Evolutionary conservation across 306 rosid genomes (phyloP).

Genomic region (Nissolia schottii): DNA sequence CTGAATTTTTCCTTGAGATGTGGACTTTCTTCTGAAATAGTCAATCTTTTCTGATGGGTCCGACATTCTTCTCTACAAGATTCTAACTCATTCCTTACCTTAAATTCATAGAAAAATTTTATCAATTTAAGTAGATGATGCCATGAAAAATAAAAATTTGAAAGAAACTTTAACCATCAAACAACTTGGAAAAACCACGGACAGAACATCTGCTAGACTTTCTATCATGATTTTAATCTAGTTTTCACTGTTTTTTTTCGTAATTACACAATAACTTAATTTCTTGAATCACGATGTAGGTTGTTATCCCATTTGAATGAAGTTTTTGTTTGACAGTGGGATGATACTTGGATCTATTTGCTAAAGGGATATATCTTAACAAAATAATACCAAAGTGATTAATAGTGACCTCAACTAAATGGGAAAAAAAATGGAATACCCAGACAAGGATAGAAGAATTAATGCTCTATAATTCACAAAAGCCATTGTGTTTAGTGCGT

Average conservation of each 20-base stretch:
- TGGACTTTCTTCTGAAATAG: slow-evolving; percentile 31
- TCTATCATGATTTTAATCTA: background rate
- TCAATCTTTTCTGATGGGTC: slow-evolving; percentile 37
- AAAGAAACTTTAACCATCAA: background rate
- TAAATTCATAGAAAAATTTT: slow-evolving; percentile 12
- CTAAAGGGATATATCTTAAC: background rate
- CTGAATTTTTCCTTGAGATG: slow-evolving; percentile 43
- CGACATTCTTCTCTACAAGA: slow-evolving; percentile 55
- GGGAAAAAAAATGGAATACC: background rate
- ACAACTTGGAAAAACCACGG: background rate
- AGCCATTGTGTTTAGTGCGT: background rate
- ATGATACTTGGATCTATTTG: background rate
- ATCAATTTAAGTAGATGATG: slow-evolving; percentile 16
- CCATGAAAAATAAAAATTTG: background rate
- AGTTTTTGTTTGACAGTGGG: background rate
- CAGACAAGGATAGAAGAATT: background rate
- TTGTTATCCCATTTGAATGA: background rate
- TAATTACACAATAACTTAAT: background rate
- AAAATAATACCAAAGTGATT: background rate
- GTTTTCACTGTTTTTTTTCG: background rate
- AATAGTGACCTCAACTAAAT: background rate
- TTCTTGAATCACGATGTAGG: background rate
- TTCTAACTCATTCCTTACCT: slow-evolving; percentile 67
- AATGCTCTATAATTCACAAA: background rate
- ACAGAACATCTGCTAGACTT: background rate